Percentiles rank a stretch among this genome's conserved stretches.
These are phyloP conservation scores for Globisporangium parvum DNA, from an alignment of 352 stramenopile genomes.

Conservation along the genomic window DNA sequence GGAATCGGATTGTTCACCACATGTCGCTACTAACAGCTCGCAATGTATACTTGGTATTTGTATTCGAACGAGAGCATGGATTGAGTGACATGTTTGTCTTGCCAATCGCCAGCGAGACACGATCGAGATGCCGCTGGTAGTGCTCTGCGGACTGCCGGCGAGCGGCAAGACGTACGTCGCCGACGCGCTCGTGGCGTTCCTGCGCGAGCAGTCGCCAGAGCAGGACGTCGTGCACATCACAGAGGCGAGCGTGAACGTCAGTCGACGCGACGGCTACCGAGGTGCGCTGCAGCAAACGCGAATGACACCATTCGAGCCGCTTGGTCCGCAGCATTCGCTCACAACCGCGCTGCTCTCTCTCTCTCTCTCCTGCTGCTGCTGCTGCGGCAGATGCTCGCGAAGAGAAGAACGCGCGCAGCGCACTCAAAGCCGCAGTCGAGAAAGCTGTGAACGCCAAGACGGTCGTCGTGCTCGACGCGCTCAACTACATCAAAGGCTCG, in stretches of 20 bases:
- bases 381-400: constrained; percentile 33
- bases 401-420: constrained; percentile 70
- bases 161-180: constrained; percentile 62
- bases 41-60: too few species aligned
- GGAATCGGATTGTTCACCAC: too few species aligned
- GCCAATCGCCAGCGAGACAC: not conserved
- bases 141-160: constrained; percentile 63
- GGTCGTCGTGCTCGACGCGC: constrained; percentile 89
- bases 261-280: constrained; percentile 47
- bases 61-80: too few species aligned
- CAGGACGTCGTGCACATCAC: constrained; percentile 55
- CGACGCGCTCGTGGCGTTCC: constrained; percentile 37
- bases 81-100: too few species aligned
- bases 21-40: too few species aligned
- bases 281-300: constrained; percentile 24
- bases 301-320: not conserved
- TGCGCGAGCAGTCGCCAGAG: constrained; percentile 28
- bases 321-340: not conserved
- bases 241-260: constrained; percentile 52
- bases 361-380: not conserved
- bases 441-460: constrained; percentile 48
- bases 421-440: constrained; percentile 60
- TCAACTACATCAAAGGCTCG: constrained; percentile 95
- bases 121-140: constrained; percentile 57
- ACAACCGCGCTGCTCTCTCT: not conserved